Conservation (phyloP, 1,284 basidiomycete species). For the Trametes sp. region DNA sequence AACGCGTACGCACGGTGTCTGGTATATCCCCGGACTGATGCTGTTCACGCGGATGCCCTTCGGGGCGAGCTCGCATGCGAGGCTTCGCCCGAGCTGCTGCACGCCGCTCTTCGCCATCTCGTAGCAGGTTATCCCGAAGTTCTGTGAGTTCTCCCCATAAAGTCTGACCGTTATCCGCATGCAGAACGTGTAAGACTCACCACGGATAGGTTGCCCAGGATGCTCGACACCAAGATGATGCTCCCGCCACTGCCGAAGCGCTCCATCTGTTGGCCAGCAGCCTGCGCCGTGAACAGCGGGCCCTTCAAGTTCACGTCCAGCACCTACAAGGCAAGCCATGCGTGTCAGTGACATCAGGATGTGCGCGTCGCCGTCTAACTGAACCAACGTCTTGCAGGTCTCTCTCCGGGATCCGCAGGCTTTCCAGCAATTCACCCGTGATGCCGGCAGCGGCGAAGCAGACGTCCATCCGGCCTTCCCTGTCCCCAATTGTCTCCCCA, state of each 20-base stretch:
- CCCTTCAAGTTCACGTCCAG: constrained; percentile 80
- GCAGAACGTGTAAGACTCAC: constrained; percentile 46
- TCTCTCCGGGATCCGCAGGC: constrained; percentile 71
- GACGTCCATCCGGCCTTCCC: constrained; percentile 72
- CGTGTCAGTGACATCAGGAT: too few species aligned
- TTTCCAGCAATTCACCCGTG: constrained; percentile 61
- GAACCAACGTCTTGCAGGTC: constrained; percentile 69
- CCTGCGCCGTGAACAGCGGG: constrained; percentile 80
- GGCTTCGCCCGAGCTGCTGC: constrained; percentile 80
- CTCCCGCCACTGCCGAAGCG: constrained; percentile 75
- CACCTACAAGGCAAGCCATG: too few species aligned
- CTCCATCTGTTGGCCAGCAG: constrained; percentile 78
- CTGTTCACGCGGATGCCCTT: constrained; percentile 77
- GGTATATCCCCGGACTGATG: constrained; percentile 76
- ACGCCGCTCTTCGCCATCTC: constrained; percentile 84
- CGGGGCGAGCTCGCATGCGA: constrained; percentile 84
- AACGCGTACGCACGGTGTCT: constrained; percentile 60
- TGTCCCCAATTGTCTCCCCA: constrained; percentile 65
- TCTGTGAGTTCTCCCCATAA: constrained; percentile 45
- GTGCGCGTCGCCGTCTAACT: too few species aligned
- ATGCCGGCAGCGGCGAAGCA: constrained; percentile 72
- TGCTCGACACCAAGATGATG: constrained; percentile 84
- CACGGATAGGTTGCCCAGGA: constrained; percentile 86
- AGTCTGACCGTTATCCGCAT: too few species aligned
- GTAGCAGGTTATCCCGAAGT: constrained; percentile 70